Conservation (phyloP, 371 early-diverging fungal genomes). For the Lichtheimia hyalospora region DNA sequence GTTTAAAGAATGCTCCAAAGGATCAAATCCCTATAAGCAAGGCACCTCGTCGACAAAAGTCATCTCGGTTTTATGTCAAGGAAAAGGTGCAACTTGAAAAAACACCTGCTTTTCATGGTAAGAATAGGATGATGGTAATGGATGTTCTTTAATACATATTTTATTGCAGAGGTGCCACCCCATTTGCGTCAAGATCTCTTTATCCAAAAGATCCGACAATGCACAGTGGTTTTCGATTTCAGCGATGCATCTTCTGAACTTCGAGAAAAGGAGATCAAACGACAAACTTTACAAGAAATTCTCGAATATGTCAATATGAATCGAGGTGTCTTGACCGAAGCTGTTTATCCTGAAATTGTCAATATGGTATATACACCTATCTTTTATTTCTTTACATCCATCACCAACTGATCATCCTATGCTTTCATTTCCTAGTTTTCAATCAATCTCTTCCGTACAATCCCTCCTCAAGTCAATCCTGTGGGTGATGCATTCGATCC, state of each 20-base stretch:
- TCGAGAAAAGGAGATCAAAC: constrained; percentile 94
- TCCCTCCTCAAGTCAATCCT: constrained; percentile 95
- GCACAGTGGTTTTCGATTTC: constrained; percentile 92
- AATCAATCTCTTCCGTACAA: constrained; percentile 90
- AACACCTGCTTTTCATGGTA: constrained; percentile 78
- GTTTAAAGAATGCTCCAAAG: constrained; percentile 80
- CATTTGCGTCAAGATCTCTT: constrained; percentile 79
- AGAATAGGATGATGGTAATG: not conserved
- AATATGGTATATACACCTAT: constrained; percentile 71
- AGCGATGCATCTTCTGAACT: constrained; percentile 84
- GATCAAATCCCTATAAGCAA: constrained; percentile 81
- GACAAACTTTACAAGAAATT: constrained; percentile 85
- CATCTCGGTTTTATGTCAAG: constrained; percentile 84
- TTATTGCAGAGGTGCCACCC: constrained; percentile 65
- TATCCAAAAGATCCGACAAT: constrained; percentile 88
- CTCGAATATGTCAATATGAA: constrained; percentile 89
- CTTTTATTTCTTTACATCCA: too few species aligned
- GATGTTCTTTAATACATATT: not conserved
- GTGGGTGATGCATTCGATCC: constrained; percentile 96
- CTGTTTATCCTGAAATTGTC: constrained; percentile 87
- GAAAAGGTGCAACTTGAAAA: constrained; percentile 82
- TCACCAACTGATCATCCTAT: not conserved
- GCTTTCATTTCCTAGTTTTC: too few species aligned
- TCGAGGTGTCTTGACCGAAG: constrained; percentile 83
- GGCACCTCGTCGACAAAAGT: constrained; percentile 82